Evolutionary conservation across 345 rosid species (phyloP), one percentile per base, ranked within the genome.

Genomic region (Populus alba): DNA sequence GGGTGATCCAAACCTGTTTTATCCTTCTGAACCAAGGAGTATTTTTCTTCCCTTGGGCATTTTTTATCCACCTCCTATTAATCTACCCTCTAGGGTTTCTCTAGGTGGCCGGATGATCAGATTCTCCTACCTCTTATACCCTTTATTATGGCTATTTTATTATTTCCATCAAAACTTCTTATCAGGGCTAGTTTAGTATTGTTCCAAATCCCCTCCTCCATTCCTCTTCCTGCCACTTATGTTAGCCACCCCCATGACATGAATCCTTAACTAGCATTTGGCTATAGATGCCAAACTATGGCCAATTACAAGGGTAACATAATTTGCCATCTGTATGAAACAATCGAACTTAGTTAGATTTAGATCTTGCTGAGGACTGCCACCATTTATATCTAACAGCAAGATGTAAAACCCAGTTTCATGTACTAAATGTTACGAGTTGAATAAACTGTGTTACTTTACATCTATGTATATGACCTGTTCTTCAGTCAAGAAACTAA

Each of bases 1-100:
- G 68, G 70, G 61, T 70, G 75, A 45, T 22, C n/a, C 66, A 27
- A 37, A 35, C 10, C 7, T 74, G 37, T 45, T 65, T 11, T 12
- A 75, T n/a, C 43, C 59, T 27, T 51, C 15, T 68, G 67, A 55
- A 70, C 63, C 18, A 38, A 59, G 45, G 75, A 31, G 31, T 62
- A 70, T 70, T 77, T 77, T 61, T 29, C 61, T 61, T 71, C 75
- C 45, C 75, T 53, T 43, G 22, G 59, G 11, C 33, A n/a, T 15
- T 27, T 59, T 31, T 18, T 11, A 41, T 63, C 61, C 62, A 29
- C 9, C 69, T 59, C 41, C 18, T 12, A 9, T 22, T 23, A 8
- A 61, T n/a, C 22, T 22, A 70, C 6, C 45, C 53, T 43, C 15
- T n/a, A n/a, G 62, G 39, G 41, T 25, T 71, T 78, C 72, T 45